Evolutionary conservation across 441 rosid species (phyloP).

Genomic region (Bruguiera hainesii): DNA sequence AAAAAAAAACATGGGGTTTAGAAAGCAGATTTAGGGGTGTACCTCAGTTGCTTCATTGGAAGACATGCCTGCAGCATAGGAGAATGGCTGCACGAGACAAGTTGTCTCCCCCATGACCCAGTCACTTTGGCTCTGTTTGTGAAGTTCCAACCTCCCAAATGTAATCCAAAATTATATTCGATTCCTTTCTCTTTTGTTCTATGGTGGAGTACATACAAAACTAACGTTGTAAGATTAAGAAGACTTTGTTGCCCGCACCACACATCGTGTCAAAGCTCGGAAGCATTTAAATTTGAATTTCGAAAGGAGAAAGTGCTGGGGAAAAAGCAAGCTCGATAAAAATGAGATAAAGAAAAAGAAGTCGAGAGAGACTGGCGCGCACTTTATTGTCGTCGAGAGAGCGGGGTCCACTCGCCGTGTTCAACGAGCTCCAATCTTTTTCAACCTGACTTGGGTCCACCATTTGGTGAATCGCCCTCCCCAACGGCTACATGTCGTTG

Average conservation of each 20-base stretch:
- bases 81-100: slow-evolving; percentile 70
- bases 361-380: slow-evolving; percentile 6
- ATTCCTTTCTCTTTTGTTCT: no score
- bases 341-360: slow-evolving; percentile 6
- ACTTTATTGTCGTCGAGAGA: slow-evolving; percentile 10
- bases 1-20: slow-evolving; percentile 11
- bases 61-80: slow-evolving; percentile 61
- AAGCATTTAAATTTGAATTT: slow-evolving; percentile 45
- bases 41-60: slow-evolving; percentile 57
- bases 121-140: background rate
- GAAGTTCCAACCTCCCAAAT: slow-evolving; percentile 12
- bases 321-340: slow-evolving; percentile 2
- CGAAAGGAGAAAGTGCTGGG: slow-evolving; percentile 23
- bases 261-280: background rate
- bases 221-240: no score
- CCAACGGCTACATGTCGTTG: slow-evolving; percentile 2
- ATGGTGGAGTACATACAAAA: no score
- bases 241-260: no score
- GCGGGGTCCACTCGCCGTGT: slow-evolving; percentile 25
- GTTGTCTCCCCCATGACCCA: slow-evolving; percentile 62
- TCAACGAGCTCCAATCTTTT: slow-evolving; percentile 13
- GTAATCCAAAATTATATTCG: no score
- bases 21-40: slow-evolving; percentile 18
- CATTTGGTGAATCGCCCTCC: slow-evolving; percentile 9
- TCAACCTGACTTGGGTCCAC: slow-evolving; percentile 15